phyloP scores from a whole-genome alignment of 257 asterid species.

The Capsicum chinense region DNA sequence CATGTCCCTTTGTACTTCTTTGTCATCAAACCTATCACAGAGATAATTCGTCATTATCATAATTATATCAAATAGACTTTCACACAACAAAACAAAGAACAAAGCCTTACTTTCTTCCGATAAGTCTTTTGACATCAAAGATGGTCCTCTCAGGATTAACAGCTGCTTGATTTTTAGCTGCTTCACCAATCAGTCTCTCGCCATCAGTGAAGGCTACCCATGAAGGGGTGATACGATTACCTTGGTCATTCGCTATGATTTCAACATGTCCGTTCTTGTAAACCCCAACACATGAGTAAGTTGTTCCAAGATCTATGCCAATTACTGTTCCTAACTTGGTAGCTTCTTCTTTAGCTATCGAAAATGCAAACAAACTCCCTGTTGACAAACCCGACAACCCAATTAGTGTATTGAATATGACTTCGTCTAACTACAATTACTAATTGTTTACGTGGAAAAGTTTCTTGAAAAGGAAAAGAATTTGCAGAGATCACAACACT shows the following conservation, averaged over 20 bases:
- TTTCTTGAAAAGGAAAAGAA: not conserved
- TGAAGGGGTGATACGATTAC: constrained; percentile 80
- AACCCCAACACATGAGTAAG: constrained; percentile 84
- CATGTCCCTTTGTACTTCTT: constrained; percentile 76
- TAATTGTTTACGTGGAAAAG: not conserved
- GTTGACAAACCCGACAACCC: constrained; percentile 31
- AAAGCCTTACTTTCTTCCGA: constrained; percentile 67
- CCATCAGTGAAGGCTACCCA: constrained; percentile 76
- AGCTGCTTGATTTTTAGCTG: constrained; percentile 79
- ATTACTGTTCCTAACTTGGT: constrained; percentile 69
- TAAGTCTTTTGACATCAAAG: constrained; percentile 79
- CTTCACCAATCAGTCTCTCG: constrained; percentile 82
- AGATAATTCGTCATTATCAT: constrained; percentile 15
- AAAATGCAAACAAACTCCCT: constrained; percentile 57
- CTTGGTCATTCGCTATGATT: constrained; percentile 79
- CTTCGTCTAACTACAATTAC: not conserved
- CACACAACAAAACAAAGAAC: not conserved
- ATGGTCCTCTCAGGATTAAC: constrained; percentile 73
- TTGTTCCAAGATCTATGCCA: constrained; percentile 79
- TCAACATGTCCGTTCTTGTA: constrained; percentile 76
- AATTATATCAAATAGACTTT: not conserved
- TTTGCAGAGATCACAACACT: not conserved
- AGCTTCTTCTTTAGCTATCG: constrained; percentile 64
- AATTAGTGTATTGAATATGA: constrained; percentile 18
- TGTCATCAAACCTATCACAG: constrained; percentile 63